Percentiles rank a stretch among this genome's conserved stretches.
These are phyloP conservation scores for Circinella minor DNA, from an alignment of 371 early-diverging fungal species.

Conservation along the genomic window DNA sequence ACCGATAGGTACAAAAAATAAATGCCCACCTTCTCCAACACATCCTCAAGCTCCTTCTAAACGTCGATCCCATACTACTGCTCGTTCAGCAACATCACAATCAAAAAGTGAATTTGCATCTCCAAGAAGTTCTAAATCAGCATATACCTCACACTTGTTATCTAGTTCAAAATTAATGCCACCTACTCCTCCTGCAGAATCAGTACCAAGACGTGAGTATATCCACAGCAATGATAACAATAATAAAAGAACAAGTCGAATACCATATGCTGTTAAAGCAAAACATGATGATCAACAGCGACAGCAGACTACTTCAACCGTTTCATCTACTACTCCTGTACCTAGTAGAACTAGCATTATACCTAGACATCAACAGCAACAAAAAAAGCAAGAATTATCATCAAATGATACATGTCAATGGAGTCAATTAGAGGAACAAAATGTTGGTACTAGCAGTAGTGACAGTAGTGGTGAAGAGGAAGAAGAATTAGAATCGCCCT, in stretches of 20 bases:
- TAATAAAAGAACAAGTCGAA: constrained; percentile 15
- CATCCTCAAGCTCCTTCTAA: background rate
- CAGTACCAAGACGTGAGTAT: constrained; percentile 3
- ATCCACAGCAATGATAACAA: background rate
- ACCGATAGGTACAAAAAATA: background rate
- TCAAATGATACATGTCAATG: background rate
- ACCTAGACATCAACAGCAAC: background rate
- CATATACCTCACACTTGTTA: background rate
- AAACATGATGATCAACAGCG: background rate
- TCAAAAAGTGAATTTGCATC: background rate
- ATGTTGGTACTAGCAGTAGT: background rate
- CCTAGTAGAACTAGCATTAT: background rate
- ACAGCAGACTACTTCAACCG: background rate
- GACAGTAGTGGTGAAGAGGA: background rate
- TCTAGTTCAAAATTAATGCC: constrained; percentile 18
- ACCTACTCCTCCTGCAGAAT: constrained; percentile 26
- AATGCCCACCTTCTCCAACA: constrained; percentile 8
- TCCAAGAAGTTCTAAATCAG: background rate
- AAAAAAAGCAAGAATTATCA: background rate
- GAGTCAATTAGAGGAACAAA: background rate
- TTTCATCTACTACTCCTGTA: background rate
- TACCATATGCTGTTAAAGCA: constrained; percentile 9
- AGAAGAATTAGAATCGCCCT: background rate
- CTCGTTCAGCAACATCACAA: background rate
- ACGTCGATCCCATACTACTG: background rate